Percentiles rank a stretch among this genome's conserved stretches.
These are phyloP conservation scores for Carpinus fangiana DNA, from an alignment of 306 rosid genomes.

Conservation along the genomic window DNA sequence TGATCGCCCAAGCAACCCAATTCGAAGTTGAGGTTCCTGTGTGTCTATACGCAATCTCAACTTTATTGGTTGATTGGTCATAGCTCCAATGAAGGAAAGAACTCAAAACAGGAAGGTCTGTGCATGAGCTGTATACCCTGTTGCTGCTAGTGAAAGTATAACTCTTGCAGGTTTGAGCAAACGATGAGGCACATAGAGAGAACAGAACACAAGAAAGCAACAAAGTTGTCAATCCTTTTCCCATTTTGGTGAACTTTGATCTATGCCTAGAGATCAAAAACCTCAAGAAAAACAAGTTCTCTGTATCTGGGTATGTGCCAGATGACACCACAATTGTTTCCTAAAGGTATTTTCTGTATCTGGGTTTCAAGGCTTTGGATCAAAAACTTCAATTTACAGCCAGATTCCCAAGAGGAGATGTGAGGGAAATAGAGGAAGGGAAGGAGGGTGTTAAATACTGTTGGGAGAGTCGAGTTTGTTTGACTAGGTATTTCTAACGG, in stretches of 20 bases:
- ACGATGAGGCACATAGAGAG: constrained; percentile 33
- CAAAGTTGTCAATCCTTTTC: neutral
- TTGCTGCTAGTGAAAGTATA: constrained; percentile 35
- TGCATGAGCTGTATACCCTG: constrained; percentile 34
- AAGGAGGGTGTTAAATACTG: neutral
- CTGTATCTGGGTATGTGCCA: neutral
- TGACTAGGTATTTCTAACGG: neutral
- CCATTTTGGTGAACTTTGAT: neutral
- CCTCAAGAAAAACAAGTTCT: neutral
- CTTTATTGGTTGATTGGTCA: constrained; percentile 29
- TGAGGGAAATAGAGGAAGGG: neutral
- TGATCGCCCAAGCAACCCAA: constrained; percentile 65
- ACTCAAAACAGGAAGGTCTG: constrained; percentile 45
- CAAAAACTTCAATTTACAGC: neutral
- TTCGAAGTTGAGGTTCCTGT: constrained; percentile 26
- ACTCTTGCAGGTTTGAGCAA: constrained; percentile 48
- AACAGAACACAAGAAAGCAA: constrained; percentile 23
- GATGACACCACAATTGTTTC: neutral
- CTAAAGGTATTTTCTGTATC: neutral
- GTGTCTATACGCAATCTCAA: constrained; percentile 60
- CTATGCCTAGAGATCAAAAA: neutral
- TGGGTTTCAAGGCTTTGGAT: neutral
- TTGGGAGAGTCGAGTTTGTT: neutral
- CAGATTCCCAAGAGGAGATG: neutral
- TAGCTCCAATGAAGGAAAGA: constrained; percentile 68